Evolutionary conservation across 768 basidiomycete species (phyloP), one percentile per base, ranked within the genome.

Genomic region (Tricholoma saponaceum): DNA sequence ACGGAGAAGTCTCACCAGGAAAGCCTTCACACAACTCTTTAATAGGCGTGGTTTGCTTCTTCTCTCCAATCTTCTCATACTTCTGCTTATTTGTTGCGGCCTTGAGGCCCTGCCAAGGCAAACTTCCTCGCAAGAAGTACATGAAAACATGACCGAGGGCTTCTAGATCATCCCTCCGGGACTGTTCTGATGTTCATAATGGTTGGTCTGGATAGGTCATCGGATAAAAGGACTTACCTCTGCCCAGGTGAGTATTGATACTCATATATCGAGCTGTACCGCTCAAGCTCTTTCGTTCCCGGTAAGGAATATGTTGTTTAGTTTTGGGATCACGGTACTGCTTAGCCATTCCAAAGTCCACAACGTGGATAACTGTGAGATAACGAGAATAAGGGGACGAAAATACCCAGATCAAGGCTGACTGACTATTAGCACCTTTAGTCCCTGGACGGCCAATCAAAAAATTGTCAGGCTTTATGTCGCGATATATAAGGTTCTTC

Each of bases 31-130:
- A 93, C 23, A 99, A 81, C 69, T 99, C 97, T 76, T 93, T 96
- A 72, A 99, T 98, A 6, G 90, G 90, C 26, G 97, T 98, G 13
- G 90, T 91, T 77, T 98, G 97, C 82, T 94, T 99, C 88, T 99
- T 99, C 80, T 99, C 96, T 61, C 96, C 96, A 72, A 99, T 99
- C 82, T 98, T 99, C 81, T 99, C 96, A 77, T 99, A 99, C 80
- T 98, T 93, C 73, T 98, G 97, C 79, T 99, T 99, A 81, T 99
- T 98, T 52, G 95, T 99, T 26, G 97, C 97, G 32, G 97, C 97
- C 76, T 98, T 98, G 57, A 99, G 83, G 57, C 97, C 97, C 70
- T 99, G 97, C 97, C 97, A 99, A 22, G 97, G 97, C 54, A 99
- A 70, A 65, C 95, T 96, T 20, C 97, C 97, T 54, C 97, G 85